phyloP scores from a whole-genome alignment of 1,139 yeast species.

The Yamadazyma diddensiae region DNA sequence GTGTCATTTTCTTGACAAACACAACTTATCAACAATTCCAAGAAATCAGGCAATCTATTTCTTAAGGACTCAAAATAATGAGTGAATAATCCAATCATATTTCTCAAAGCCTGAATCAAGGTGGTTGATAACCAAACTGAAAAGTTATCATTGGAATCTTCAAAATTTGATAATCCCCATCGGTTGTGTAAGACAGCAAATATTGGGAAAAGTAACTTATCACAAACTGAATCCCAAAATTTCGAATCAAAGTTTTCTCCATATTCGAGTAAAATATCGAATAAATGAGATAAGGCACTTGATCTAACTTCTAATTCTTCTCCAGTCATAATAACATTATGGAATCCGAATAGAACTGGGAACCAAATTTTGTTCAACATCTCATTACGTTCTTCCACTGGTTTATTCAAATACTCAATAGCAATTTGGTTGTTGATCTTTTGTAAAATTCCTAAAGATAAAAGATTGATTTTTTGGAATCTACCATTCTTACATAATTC shows the following conservation, averaged over 20 bases:
- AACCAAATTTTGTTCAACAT: conserved; percentile 58
- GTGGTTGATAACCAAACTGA: conserved; percentile 97
- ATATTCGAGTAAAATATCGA: conserved; percentile 74
- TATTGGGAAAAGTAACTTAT: conserved; percentile 81
- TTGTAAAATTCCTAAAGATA: conserved; percentile 75
- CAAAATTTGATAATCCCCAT: conserved; percentile 68
- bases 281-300: conserved; percentile 76
- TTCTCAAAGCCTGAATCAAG: conserved; percentile 88
- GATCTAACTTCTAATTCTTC: conserved; percentile 94
- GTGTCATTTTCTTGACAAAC: conserved; percentile 97
- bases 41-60: conserved; percentile 70
- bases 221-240: conserved; percentile 83
- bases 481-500: conserved; percentile 80
- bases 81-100: conserved; percentile 78
- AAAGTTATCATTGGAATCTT: conserved; percentile 60
- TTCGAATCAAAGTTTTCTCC: conserved; percentile 71
- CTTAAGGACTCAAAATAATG: conserved; percentile 76
- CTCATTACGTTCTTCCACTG: conserved; percentile 27
- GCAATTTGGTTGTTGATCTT: conserved; percentile 62
- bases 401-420: conserved; percentile 26
- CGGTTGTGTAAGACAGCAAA: conserved; percentile 76
- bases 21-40: conserved; percentile 77
- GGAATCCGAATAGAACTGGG: conserved; percentile 81
- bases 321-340: conserved; percentile 88
- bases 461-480: conserved; percentile 78